phyloP scores from a whole-genome alignment of 2,329 filamentous ascomycete species.

The Sclerotinia spermophila region DNA sequence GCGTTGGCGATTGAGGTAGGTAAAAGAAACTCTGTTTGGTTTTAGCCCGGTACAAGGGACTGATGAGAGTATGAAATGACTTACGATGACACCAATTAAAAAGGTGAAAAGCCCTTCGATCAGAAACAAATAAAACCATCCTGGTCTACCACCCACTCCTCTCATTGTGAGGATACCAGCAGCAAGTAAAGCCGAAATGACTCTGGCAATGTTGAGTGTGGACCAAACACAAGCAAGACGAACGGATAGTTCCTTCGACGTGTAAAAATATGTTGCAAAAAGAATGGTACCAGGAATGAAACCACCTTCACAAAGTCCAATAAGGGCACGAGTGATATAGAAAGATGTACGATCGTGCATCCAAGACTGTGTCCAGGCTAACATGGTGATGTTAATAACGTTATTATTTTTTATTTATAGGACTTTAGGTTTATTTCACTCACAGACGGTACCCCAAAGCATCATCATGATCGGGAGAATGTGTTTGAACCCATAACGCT shows the following conservation, averaged over 20 bases:
- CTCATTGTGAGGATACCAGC: conserved; percentile 54
- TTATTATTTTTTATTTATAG: conserved; percentile 27
- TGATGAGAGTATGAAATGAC: not conserved
- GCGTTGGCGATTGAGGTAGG: conserved; percentile 5
- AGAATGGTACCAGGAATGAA: conserved; percentile 60
- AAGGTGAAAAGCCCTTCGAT: conserved; percentile 33
- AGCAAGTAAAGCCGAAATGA: conserved; percentile 53
- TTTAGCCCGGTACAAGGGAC: not conserved
- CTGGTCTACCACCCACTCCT: conserved; percentile 49
- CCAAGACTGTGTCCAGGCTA: conserved; percentile 47
- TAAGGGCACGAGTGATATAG: conserved; percentile 29
- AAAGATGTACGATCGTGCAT: conserved; percentile 38
- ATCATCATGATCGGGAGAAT: conserved; percentile 52
- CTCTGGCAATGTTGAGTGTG: conserved; percentile 49
- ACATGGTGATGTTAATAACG: not conserved
- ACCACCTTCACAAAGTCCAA: conserved; percentile 38
- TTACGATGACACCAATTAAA: conserved; percentile 21
- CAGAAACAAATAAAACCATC: conserved; percentile 56
- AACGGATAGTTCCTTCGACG: conserved; percentile 58
- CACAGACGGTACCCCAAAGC: conserved; percentile 49
- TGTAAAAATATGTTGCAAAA: conserved; percentile 70
- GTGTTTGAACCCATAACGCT: conserved; percentile 49
- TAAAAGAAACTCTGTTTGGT: not conserved
- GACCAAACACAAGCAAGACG: conserved; percentile 67
- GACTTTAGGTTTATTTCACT: conserved; percentile 33